Evolutionary conservation across 768 basidiomycete genomes (phyloP).

Genomic region (Lactifluus hygrophoroides): DNA sequence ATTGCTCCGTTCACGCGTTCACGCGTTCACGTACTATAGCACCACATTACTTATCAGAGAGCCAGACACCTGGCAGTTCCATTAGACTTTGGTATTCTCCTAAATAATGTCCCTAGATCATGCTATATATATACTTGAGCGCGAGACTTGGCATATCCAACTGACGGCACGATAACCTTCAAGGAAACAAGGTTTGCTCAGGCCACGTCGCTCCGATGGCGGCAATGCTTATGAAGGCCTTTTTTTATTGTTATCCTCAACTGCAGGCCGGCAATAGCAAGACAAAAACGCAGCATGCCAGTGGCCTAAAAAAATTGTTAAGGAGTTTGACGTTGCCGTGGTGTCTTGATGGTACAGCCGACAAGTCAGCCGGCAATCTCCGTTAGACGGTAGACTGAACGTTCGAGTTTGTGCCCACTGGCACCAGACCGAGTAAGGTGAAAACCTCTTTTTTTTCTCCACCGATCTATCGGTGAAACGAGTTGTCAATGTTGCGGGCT

Average conservation of each 20-base stretch:
- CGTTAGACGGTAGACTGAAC: too few species aligned
- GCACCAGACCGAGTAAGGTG: conserved; percentile 7
- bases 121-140: background rate
- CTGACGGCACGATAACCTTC: background rate
- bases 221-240: too few species aligned
- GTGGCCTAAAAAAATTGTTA: background rate
- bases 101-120: background rate
- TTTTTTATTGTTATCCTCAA: too few species aligned
- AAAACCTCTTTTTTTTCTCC: background rate
- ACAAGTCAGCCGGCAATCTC: too few species aligned
- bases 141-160: background rate
- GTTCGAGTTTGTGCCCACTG: too few species aligned
- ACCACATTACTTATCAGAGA: conserved; percentile 6
- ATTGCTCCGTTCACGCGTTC: background rate
- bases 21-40: too few species aligned
- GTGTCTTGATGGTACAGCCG: too few species aligned
- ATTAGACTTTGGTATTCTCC: conserved; percentile 1
- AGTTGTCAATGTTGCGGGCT: background rate
- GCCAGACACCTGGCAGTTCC: background rate
- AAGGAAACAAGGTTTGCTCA: background rate
- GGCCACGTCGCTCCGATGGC: background rate
- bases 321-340: background rate
- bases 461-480: conserved; percentile 17
- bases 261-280: too few species aligned
- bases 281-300: too few species aligned